Conservation (phyloP, 148 eudicot genomes). For the Camellia japonica region DNA sequence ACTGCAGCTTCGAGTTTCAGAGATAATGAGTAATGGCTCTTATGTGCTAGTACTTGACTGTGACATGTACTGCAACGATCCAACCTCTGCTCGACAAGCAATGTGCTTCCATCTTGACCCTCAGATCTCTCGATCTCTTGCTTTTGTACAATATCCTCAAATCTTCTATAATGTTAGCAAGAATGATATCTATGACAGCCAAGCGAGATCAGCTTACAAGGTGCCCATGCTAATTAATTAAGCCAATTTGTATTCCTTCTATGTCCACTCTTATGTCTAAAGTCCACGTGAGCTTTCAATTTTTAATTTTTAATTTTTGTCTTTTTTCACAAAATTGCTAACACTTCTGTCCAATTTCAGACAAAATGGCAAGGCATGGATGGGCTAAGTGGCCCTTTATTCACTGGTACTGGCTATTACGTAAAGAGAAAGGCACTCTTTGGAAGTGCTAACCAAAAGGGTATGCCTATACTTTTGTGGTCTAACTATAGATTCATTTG, state of each 20-base stretch:
- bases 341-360: conserved; percentile 14
- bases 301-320: no score
- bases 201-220: conserved; percentile 28
- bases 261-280: no score
- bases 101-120: conserved; percentile 80
- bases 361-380: conserved; percentile 44
- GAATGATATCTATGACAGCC: conserved; percentile 59
- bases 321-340: no score
- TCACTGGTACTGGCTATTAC: conserved; percentile 61
- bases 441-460: conserved; percentile 16
- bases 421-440: conserved; percentile 60
- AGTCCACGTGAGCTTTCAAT: no score
- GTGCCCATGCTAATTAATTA: background rate
- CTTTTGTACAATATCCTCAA: conserved; percentile 71
- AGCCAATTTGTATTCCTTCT: no score
- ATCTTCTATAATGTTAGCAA: conserved; percentile 41
- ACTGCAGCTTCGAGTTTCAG: conserved; percentile 65
- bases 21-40: conserved; percentile 55
- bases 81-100: conserved; percentile 65
- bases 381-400: conserved; percentile 51
- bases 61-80: conserved; percentile 72
- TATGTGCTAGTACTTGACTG: conserved; percentile 62
- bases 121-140: conserved; percentile 38
- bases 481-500: background rate
- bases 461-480: background rate